Evolutionary conservation across 164 flowering plant species (phyloP).

Genomic region (Piper betle): DNA sequence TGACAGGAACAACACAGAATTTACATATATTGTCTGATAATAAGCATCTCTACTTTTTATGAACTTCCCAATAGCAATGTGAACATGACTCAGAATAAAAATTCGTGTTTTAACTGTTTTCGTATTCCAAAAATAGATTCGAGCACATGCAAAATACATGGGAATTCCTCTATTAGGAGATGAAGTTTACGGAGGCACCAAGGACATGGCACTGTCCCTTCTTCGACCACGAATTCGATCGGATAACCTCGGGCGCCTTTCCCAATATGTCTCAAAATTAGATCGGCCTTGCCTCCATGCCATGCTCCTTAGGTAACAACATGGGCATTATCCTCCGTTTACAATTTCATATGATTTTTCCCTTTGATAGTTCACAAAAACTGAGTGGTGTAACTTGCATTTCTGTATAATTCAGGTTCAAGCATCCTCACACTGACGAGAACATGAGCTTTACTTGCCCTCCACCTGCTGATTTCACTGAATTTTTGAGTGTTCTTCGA

Average conservation of each 20-base stretch:
- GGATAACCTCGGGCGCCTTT: conserved; percentile 29
- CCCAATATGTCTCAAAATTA: conserved; percentile 33
- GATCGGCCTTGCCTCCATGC: conserved; percentile 96
- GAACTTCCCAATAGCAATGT: too few species aligned
- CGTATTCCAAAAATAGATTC: conserved; percentile 34
- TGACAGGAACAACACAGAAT: background rate
- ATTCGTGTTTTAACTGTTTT: background rate
- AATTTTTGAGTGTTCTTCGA: conserved; percentile 42
- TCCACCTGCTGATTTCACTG: conserved; percentile 67
- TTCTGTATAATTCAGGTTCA: conserved; percentile 34
- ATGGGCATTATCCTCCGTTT: background rate
- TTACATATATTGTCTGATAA: too few species aligned
- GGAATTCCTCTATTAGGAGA: conserved; percentile 89
- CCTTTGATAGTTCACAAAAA: background rate
- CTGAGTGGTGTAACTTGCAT: background rate
- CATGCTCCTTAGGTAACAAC: conserved; percentile 53
- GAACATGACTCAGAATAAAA: too few species aligned
- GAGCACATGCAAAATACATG: conserved; percentile 85
- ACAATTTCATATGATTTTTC: background rate
- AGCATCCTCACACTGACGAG: conserved; percentile 63
- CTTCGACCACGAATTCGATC: conserved; percentile 42
- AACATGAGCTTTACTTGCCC: conserved; percentile 44
- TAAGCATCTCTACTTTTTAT: too few species aligned
- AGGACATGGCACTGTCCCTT: conserved; percentile 60
- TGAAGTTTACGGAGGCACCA: conserved; percentile 90